Conservation (phyloP, 805 yeast species). For the Ogataea siamensis region DNA sequence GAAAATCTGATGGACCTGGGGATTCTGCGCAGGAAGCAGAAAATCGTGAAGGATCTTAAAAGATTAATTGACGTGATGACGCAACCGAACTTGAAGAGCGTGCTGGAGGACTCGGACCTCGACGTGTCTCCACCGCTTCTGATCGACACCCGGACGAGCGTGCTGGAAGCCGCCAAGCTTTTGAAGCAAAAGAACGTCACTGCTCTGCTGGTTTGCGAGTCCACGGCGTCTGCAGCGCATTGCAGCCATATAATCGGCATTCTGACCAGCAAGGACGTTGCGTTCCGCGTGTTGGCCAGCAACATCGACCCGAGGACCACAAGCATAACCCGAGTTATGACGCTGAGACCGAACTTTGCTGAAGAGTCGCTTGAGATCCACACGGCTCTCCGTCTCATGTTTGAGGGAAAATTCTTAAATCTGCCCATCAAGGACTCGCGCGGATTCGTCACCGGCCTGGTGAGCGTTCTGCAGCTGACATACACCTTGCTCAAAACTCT, state of each 20-base stretch:
- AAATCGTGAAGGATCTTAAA: constrained; percentile 36
- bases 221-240: constrained; percentile 16
- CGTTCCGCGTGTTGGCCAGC: constrained; percentile 40
- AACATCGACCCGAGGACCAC: constrained; percentile 36
- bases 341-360: constrained; percentile 47
- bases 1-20: constrained; percentile 28
- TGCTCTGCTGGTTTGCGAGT: constrained; percentile 40
- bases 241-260: constrained; percentile 42
- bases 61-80: constrained; percentile 39
- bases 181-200: constrained; percentile 40
- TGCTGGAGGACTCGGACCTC: constrained; percentile 28
- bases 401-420: constrained; percentile 44
- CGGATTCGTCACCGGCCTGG: constrained; percentile 38
- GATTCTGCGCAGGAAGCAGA: constrained; percentile 27
- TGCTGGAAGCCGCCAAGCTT: constrained; percentile 38
- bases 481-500: constrained; percentile 40
- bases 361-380: constrained; percentile 38
- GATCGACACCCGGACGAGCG: constrained; percentile 38
- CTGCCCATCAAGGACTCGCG: constrained; percentile 38
- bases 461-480: constrained; percentile 43
- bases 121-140: constrained; percentile 33
- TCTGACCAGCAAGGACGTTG: constrained; percentile 45
- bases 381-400: constrained; percentile 45
- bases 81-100: constrained; percentile 38
- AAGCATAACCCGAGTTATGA: constrained; percentile 42